These are phyloP conservation scores for Neoboletus magnificus DNA, from an alignment of 768 basidiomycete species.

Conservation along the genomic window DNA sequence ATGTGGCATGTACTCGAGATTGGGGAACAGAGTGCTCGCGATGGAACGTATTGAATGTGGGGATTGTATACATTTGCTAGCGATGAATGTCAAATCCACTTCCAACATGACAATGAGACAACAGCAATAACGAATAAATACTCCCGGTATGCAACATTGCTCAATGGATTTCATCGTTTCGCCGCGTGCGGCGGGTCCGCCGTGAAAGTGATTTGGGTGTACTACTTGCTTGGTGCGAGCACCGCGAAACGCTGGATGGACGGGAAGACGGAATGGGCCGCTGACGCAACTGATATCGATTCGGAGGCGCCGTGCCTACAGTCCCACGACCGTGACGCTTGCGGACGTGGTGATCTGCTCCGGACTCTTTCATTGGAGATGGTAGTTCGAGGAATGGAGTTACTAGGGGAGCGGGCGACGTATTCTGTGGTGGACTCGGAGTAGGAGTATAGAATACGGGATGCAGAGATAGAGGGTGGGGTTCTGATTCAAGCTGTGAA, in stretches of 20 bases:
- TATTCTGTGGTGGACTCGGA: constrained; percentile 3
- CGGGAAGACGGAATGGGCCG: constrained; percentile 21
- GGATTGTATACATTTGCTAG: constrained; percentile 3
- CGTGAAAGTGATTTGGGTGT: constrained; percentile 14
- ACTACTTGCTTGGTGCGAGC: constrained; percentile 11
- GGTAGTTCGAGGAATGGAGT: constrained; percentile 8
- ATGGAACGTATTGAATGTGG: not conserved
- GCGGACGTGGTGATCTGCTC: constrained; percentile 2
- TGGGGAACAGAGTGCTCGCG: not conserved
- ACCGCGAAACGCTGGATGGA: constrained; percentile 15
- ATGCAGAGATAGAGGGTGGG: constrained; percentile 27
- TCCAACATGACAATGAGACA: constrained; percentile 19
- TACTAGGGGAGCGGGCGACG: constrained; percentile 6
- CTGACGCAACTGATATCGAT: constrained; percentile 31
- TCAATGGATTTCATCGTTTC: not conserved
- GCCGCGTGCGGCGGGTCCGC: constrained; percentile 12
- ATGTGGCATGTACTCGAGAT: not conserved
- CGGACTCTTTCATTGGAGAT: constrained; percentile 6
- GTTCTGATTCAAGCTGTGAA: constrained; percentile 37
- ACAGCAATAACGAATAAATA: constrained; percentile 39
- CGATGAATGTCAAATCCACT: constrained; percentile 5
- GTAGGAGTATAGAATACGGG: constrained; percentile 34
- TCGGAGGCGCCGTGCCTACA: constrained; percentile 2
- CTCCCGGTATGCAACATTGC: constrained; percentile 1
- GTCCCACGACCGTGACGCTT: constrained; percentile 10